phyloP scores from a whole-genome alignment of 768 basidiomycete genomes.

The Suillus decipiens region DNA sequence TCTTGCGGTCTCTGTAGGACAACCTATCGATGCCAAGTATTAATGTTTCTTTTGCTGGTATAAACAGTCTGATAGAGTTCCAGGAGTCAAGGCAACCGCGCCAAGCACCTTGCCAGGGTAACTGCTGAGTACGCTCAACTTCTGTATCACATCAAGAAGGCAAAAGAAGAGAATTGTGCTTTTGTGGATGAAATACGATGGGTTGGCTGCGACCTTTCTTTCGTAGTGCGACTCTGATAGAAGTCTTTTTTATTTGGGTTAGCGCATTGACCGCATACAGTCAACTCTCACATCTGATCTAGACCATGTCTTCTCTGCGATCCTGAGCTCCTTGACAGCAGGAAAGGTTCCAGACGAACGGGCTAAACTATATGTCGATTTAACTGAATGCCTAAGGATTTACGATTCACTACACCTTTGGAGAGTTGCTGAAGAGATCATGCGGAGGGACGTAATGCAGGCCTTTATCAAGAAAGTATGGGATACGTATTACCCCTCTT shows the following conservation, averaged over 20 bases:
- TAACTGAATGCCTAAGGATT: slow-evolving; percentile 76
- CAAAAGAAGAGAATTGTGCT: slow-evolving; percentile 69
- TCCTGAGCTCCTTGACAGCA: slow-evolving; percentile 53
- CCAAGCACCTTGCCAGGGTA: slow-evolving; percentile 81
- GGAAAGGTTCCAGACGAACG: slow-evolving; percentile 64
- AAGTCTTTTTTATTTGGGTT: slow-evolving; percentile 19
- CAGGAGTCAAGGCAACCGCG: slow-evolving; percentile 63
- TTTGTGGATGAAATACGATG: slow-evolving; percentile 86
- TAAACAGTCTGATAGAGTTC: slow-evolving; percentile 11
- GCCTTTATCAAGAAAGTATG: slow-evolving; percentile 76
- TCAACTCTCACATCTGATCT: slow-evolving; percentile 85
- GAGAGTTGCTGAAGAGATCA: slow-evolving; percentile 86
- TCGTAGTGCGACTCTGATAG: not conserved
- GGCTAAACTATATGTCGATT: slow-evolving; percentile 59
- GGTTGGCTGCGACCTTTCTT: slow-evolving; percentile 50
- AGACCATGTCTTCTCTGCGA: slow-evolving; percentile 74
- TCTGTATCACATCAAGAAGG: slow-evolving; percentile 86
- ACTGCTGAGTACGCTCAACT: slow-evolving; percentile 92
- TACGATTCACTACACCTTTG: slow-evolving; percentile 82
- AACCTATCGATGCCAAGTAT: slow-evolving; percentile 42
- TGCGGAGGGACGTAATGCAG: slow-evolving; percentile 69
- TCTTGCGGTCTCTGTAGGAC: slow-evolving; percentile 25
- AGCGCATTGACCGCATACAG: slow-evolving; percentile 84
- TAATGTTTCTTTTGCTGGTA: not conserved
- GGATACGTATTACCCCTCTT: slow-evolving; percentile 8